Percentiles rank a stretch among this genome's conserved stretches.
These are phyloP conservation scores for Boletus rufocinnamomeus DNA, from an alignment of 768 basidiomycete genomes.

Conservation along the genomic window DNA sequence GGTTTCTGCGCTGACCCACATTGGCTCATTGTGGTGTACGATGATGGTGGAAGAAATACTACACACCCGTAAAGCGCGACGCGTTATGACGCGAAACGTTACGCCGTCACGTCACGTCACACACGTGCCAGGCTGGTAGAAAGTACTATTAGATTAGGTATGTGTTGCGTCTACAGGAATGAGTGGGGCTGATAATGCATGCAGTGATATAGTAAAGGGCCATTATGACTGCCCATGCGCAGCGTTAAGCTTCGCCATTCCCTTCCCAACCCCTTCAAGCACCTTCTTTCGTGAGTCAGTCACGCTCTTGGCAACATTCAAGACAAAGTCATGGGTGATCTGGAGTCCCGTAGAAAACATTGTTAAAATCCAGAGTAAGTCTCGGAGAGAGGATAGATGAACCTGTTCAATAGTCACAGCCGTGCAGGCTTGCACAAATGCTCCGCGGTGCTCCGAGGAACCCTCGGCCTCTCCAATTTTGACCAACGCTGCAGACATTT, in stretches of 20 bases:
- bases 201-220: not conserved
- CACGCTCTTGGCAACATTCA: constrained; percentile 61
- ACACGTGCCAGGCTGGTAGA: not conserved
- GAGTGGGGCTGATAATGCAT: constrained; percentile 29
- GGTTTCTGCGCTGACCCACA: constrained; percentile 31
- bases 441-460: constrained; percentile 52
- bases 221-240: constrained; percentile 38
- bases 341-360: constrained; percentile 25
- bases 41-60: not conserved
- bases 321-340: constrained; percentile 67
- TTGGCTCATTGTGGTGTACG: constrained; percentile 42
- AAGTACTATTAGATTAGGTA: constrained; percentile 1
- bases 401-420: constrained; percentile 42
- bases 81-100: constrained; percentile 34
- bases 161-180: constrained; percentile 23
- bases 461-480: constrained; percentile 54
- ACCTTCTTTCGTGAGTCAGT: constrained; percentile 72
- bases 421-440: constrained; percentile 53
- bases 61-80: constrained; percentile 4
- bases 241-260: constrained; percentile 55
- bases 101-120: constrained; percentile 23
- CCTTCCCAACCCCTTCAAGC: constrained; percentile 70
- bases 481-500: constrained; percentile 55
- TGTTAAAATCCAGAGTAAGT: not conserved
- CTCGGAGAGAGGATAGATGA: constrained; percentile 5